Evolutionary conservation across 306 rosid species (phyloP), one percentile per base, ranked within the genome.

Genomic region (Vigna trinervia): DNA sequence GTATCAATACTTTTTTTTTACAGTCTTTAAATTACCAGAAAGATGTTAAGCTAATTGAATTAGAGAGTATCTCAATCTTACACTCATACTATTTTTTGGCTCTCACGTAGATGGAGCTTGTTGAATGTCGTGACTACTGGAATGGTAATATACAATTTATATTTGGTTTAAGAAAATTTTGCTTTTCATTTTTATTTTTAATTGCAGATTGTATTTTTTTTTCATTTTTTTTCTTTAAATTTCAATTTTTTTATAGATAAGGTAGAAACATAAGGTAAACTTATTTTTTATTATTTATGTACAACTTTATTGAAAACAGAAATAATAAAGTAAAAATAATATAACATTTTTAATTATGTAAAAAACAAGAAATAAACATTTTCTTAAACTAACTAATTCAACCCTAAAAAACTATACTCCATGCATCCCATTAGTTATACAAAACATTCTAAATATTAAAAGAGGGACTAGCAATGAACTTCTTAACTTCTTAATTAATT

Each of bases 71-170:
- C 23, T 41, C 10, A 19, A 39, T 41, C 17, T 39, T 48, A 6
- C 3, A 10, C 50, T 52, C 12, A 46, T 62, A 23, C 15, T 1
- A 23, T 7, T 14, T 72, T 54, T 75, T 13, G 26, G 17, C 30
- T 38, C 13, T 19, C 8, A 2, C 7, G 45, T 82, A 88, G 91
- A 90, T 87, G 96, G 84, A 85, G 54, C 79, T 87, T 34, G 15
- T 88, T 63, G 91, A 77, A 12, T 80, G 19, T 51, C 11, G 32
- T 45, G 77, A 88, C 74, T 87, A 83, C 77, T 85, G 93, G 93
- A 90, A 90, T 13, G 91, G 93, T 90, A 82, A 78, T 85, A 84
- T 26, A 26, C 2, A 30, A 30, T 30, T 30, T 28, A 28, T 28
- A 12, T 60, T 14, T 30, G 6, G 5, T 60, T 60, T 13, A 12